Evolutionary conservation across 768 basidiomycete genomes (phyloP), one percentile per base, ranked within the genome.

Genomic region (Favolaschia claudopus): DNA sequence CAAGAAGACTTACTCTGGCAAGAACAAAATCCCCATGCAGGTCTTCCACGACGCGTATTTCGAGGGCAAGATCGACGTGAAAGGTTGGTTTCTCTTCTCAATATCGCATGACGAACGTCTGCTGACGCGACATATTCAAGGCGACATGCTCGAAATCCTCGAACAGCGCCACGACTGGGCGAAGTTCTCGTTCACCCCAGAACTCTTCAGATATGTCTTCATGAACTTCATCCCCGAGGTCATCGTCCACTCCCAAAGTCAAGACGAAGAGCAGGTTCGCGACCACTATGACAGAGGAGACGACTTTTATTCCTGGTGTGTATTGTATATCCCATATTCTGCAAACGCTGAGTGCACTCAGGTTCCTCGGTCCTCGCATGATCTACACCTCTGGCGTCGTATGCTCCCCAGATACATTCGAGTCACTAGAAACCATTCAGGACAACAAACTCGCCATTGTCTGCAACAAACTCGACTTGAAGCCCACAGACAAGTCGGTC

Each of bases 381-480:
- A 87, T 99, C 71, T 99, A 99, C 75, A 99, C 97, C 12, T 96
- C 93, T 25, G 97, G 97, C 63, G 82, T 99, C 49, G 84, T 98
- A 54, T 77, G 78, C 24, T 87, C 91, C 70, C 76, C 90, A 58
- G 84, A 85, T 63, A 77, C 80, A 37, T 80, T 89, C 62, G 91
- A 98, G 74, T 88, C 93, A 13, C 84, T 99, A 43, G 96, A 99
- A 72, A 83, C 95, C 65, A 86, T 99, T 10, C 97, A 99, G 80
- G 96, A 99, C 75, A 99, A 99, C 84, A 99, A 99, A 74, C 89
- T 99, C 52, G 88, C 90, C 15, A 77, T 97, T 58, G 96, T 99
- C 19, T 99, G 97, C 77, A 92, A 89, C 69, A 99, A 99, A 76
- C 86, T 99, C 52, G 83, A 91, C 73, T 85, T 99, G 27, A 81